Base-by-base conservation (phyloP, 2,329 filamentous ascomycete species). In the Diaporthe sp. region DNA sequence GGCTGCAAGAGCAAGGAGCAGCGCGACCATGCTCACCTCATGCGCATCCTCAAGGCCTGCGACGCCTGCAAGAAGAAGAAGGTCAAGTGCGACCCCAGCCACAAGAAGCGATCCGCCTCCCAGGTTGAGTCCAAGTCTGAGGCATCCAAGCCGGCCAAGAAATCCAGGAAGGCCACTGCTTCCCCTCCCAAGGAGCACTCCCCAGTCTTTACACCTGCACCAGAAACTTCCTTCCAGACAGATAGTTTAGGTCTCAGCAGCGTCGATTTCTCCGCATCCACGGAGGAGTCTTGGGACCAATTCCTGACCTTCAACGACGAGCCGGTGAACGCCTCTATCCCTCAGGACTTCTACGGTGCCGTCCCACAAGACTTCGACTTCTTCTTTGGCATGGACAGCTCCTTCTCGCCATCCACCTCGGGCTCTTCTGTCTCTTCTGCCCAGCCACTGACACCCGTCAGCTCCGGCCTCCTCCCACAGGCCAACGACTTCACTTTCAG, bases 21-120 rank as follows among this genome's bases (percentile, higher is more conserved):
- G 84, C 87, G 91, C 45, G 90, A 92, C 71, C 91, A 92, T 79
- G 91, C 91, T 8, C 90, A 92, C 77, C 83, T 92, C 61, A 92
- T 93, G 89, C 86, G 91, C 75, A 90, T 91, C 80, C 90, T 92
- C 81, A 92, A 92, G 84, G 91, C 91, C n/a, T 93, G 91, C 80
- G 89, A 91, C 57, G 84, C 85, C 75, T 93, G 91, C 84, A 85
- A 86, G 75, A 86, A 85, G 80, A 92, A 92, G 87, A 93, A 93
- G 87, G 86, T 89, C 54, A 87, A 90, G 60, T 92, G 90, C 80
- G 89, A 91, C 77, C 90, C 90, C 3, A 89, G 87, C 82, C 89
- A 92, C 81, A 89, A 87, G 85, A 87, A 87, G 83, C 82, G 85
- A 38, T 77, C 80, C 28, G 82, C 83, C 71, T 76, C 85, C 25